phyloP scores from a whole-genome alignment of 2,329 filamentous ascomycete genomes.

The Talaromyces pinophilus region DNA sequence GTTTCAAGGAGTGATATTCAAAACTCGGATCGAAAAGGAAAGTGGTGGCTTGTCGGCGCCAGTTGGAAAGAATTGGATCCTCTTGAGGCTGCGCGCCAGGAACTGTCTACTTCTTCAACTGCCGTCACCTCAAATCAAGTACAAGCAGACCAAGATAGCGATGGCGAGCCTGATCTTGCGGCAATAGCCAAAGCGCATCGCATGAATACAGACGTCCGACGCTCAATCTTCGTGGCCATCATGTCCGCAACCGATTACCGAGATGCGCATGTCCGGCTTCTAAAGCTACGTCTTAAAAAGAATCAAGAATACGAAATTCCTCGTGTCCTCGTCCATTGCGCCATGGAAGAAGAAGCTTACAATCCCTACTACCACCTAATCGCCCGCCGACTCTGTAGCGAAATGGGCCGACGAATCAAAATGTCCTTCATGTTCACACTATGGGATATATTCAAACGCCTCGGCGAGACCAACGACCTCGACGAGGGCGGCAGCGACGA shows the following conservation, averaged over 20 bases:
- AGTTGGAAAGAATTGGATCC: slow-evolving; percentile 65
- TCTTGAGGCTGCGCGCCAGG: slow-evolving; percentile 39
- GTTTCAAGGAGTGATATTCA: slow-evolving; percentile 80
- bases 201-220: slow-evolving; percentile 82
- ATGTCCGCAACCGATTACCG: slow-evolving; percentile 82
- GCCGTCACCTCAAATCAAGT: slow-evolving; percentile 15
- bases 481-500: slow-evolving; percentile 66
- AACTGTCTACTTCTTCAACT: slow-evolving; percentile 27
- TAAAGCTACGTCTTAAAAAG: slow-evolving; percentile 81
- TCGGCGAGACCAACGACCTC: slow-evolving; percentile 69
- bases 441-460: slow-evolving; percentile 79
- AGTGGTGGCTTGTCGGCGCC: slow-evolving; percentile 99
- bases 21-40: slow-evolving; percentile 80
- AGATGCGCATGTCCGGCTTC: slow-evolving; percentile 76
- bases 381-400: slow-evolving; percentile 70
- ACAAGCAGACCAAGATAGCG: slow-evolving; percentile 32
- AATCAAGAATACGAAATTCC: slow-evolving; percentile 85
- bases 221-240: slow-evolving; percentile 90
- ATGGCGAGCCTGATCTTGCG: slow-evolving; percentile 62
- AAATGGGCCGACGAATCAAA: slow-evolving; percentile 67
- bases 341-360: slow-evolving; percentile 77
- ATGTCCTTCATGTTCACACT: slow-evolving; percentile 86
- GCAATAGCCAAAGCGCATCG: slow-evolving; percentile 77
- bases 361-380: slow-evolving; percentile 94
- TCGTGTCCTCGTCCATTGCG: slow-evolving; percentile 82